Base-by-base conservation (phyloP, 495 filamentous ascomycete species). In the Patellaria atrata region DNA sequence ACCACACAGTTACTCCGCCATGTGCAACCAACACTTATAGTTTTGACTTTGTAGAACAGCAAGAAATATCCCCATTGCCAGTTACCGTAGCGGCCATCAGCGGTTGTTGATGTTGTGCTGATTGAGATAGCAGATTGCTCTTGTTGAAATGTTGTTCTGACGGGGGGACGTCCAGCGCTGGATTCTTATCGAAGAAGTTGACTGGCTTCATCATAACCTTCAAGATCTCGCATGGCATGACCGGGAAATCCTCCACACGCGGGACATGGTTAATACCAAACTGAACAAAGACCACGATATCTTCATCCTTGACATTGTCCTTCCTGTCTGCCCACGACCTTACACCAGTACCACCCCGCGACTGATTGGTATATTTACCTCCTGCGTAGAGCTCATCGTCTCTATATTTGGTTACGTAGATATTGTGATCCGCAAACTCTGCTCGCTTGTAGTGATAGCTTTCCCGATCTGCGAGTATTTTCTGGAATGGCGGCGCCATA, bases 331-430 rank as follows among this genome's bases (percentile, higher is more conserved):
- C 58, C 59, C 60, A 63, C 3, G 44, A 17, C 5, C 59, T 45
- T 18, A 63, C 57, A 5, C 60, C 65, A 6, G 56, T 61, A 11
- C 77, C 79, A 11, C 70, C 71, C 19, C 68, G 61, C 17, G 75
- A 80, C 59, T 94, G 86, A 43, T 92, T 81, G 3, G 85, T 94
- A 53, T 87, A 94, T 50, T 75, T 69, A 5, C 85, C 85, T 5
- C 75, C 83, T 0, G 85, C 73, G 50, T 73, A 92, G 3, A 91
- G 57, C 53, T 94, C 85, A 5, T 65, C 72, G 36, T 91, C 84
- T 25, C 60, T 63, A 53, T 91, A 79, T 14, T 68, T 69, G 1
- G 82, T 85, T 3, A 87, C 73, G 62, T 85, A 94, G 30, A 94
- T 64, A 33, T 79, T 77, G 41, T 76, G 75, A 46, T 79, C 80